These are phyloP conservation scores for Mallotus nudiflorus DNA, from an alignment of 345 rosid genomes.

Conservation along the genomic window DNA sequence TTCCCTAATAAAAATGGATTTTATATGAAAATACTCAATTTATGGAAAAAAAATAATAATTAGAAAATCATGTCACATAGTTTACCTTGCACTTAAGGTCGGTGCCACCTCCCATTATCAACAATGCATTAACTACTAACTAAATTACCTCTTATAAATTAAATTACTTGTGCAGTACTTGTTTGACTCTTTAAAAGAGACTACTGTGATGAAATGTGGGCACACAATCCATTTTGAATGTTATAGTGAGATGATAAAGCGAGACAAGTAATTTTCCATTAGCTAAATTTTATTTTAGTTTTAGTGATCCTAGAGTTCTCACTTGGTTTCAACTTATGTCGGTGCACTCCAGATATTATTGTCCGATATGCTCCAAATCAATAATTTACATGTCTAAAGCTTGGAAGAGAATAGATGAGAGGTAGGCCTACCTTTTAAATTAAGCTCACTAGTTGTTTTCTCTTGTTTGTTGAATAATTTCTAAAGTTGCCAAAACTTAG, in stretches of 20 bases:
- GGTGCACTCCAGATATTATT: constrained; percentile 55
- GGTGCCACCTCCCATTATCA: no score
- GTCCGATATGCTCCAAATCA: constrained; percentile 93
- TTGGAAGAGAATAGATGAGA: constrained; percentile 89
- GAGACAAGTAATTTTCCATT: constrained; percentile 57
- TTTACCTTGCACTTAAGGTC: no score
- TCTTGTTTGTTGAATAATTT: no score
- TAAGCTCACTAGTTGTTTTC: constrained; percentile 4
- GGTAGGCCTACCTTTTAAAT: constrained; percentile 33
- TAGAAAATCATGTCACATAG: no score
- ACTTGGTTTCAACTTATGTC: constrained; percentile 15
- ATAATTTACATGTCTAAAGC: constrained; percentile 86
- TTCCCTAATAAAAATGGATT: no score
- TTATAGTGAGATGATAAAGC: constrained; percentile 77
- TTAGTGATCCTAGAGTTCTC: background rate
- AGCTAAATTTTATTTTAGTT: background rate
- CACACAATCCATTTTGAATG: constrained; percentile 97
- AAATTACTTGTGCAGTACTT: constrained; percentile 77
- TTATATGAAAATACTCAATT: no score
- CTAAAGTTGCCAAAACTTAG: no score
- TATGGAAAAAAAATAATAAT: no score
- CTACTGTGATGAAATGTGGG: constrained; percentile 93
- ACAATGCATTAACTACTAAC: no score
- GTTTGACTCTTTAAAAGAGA: constrained; percentile 89
- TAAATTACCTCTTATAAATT: no score